These are phyloP conservation scores for Aspergillus taichungensis DNA, from an alignment of 495 filamentous ascomycete species.

Conservation along the genomic window DNA sequence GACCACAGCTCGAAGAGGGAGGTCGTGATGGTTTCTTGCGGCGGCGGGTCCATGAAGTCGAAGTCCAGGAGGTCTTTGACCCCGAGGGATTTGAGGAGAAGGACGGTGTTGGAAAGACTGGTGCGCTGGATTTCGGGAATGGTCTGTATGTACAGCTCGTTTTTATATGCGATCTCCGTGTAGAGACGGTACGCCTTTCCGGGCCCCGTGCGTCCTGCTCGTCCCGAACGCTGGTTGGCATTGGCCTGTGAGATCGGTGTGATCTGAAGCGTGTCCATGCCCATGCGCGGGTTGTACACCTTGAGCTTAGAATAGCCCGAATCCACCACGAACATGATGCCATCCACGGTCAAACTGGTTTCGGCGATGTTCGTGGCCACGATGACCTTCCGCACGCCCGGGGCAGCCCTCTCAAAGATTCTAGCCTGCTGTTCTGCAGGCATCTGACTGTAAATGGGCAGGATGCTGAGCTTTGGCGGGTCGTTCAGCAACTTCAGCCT, in stretches of 20 bases:
- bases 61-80: slow-evolving; percentile 95
- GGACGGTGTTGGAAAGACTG: slow-evolving; percentile 87
- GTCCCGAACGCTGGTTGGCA: slow-evolving; percentile 83
- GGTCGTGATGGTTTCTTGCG: slow-evolving; percentile 95
- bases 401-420: slow-evolving; percentile 86
- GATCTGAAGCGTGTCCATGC: slow-evolving; percentile 98
- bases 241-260: slow-evolving; percentile 98
- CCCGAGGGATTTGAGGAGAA: slow-evolving; percentile 88
- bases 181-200: slow-evolving; percentile 93
- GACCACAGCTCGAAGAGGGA: slow-evolving; percentile 98
- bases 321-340: slow-evolving; percentile 99
- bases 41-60: slow-evolving; percentile 98
- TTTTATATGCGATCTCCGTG: slow-evolving; percentile 89
- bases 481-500: slow-evolving; percentile 87
- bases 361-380: slow-evolving; percentile 99
- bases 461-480: slow-evolving; percentile 86
- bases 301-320: slow-evolving; percentile 95
- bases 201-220: slow-evolving; percentile 90
- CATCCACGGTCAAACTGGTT: slow-evolving; percentile 95
- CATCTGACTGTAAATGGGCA: slow-evolving; percentile 99
- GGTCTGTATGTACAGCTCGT: slow-evolving; percentile 94
- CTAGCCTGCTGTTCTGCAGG: slow-evolving; percentile 95
- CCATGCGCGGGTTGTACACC: slow-evolving; percentile 97
- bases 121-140: slow-evolving; percentile 98
- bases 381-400: slow-evolving; percentile 92